phyloP scores from a whole-genome alignment of 805 yeast species.

The Vanderwaltozyma verrucispora region DNA sequence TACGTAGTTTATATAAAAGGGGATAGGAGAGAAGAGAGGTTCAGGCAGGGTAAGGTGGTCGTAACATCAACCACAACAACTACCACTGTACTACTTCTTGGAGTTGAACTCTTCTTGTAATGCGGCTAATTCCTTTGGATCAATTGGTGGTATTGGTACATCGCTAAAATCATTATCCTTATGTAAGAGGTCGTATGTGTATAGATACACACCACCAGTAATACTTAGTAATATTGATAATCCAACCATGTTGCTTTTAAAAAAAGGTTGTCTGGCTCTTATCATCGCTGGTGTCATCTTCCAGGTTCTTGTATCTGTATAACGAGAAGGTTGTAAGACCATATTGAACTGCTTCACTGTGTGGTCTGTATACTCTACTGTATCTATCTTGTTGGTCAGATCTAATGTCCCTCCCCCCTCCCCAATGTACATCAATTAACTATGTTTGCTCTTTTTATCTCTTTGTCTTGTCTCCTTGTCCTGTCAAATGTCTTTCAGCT shows the following conservation, averaged over 20 bases:
- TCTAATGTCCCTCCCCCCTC: too few species aligned
- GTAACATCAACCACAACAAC: too few species aligned
- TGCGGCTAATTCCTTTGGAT: slow-evolving; percentile 62
- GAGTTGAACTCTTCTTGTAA: slow-evolving; percentile 61
- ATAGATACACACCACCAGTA: slow-evolving; percentile 53
- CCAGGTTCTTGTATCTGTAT: slow-evolving; percentile 58
- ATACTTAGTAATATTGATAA: slow-evolving; percentile 51
- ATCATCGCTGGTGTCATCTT: slow-evolving; percentile 91
- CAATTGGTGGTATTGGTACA: slow-evolving; percentile 89
- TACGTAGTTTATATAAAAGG: too few species aligned
- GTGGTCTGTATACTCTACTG: background rate
- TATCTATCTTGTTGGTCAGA: too few species aligned
- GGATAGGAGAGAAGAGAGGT: too few species aligned
- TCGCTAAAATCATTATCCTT: slow-evolving; percentile 73
- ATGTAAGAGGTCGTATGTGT: slow-evolving; percentile 56
- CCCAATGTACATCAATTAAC: too few species aligned
- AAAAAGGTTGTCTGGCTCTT: slow-evolving; percentile 81
- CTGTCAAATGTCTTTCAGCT: too few species aligned
- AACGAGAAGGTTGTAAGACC: slow-evolving; percentile 32
- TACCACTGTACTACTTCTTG: too few species aligned
- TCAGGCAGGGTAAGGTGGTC: too few species aligned
- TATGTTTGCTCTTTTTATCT: too few species aligned
- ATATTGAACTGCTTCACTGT: background rate
- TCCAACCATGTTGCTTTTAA: slow-evolving; percentile 61
- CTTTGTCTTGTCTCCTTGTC: too few species aligned